Base-by-base conservation (phyloP, 2,329 filamentous ascomycete genomes). In the Teratosphaeria pseudoeucalypti region DNA sequence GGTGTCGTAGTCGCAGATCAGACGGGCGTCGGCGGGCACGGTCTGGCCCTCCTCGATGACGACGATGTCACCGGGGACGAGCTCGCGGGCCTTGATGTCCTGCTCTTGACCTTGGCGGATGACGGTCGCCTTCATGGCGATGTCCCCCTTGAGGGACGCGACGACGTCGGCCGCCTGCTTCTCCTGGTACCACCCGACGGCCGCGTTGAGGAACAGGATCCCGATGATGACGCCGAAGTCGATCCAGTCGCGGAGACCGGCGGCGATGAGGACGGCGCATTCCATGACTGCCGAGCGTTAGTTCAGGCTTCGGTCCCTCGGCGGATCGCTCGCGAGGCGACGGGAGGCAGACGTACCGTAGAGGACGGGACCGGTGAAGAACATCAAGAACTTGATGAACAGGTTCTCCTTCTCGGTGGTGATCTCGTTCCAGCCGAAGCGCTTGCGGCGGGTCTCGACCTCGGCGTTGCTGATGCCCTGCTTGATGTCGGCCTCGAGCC, bases 121-220 rank as follows among this genome's bases (percentile, higher is more conserved):
- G 69, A 87, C 85, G 63, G 77, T 79, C 55, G 85, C 83, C 76
- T 84, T 86, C 84, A 90, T 87, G 68, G 87, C 87, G 70, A 90
- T 90, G 70, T 90, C 87, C 77, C 87, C 87, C 79, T 89, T 89
- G 63, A 90, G 77, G 63, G 79, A 83, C 59, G 86, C 86, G 69
- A 89, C 86, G 69, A 89, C 86, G 75, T 90, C 87, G 66, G 86
- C 87, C 68, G 87, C 87, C 76, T 89, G 86, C 79, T 90, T 90
- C 76, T 90, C 87, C 74, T 89, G 87, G 74, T 90, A 89, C 83
- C 86, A 90, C 79, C 87, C 87, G 73, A 89, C 87, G 64, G 85
- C 77, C 65, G 87, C 87, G 77, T 90, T 90, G 63, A 90, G 84
- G 71, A 86, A 68, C 59, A 90, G 78, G 74, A 90, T 90, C 79